Evolutionary conservation across 2,329 filamentous ascomycete genomes (phyloP).

Genomic region (Xylaria arbuscula): DNA sequence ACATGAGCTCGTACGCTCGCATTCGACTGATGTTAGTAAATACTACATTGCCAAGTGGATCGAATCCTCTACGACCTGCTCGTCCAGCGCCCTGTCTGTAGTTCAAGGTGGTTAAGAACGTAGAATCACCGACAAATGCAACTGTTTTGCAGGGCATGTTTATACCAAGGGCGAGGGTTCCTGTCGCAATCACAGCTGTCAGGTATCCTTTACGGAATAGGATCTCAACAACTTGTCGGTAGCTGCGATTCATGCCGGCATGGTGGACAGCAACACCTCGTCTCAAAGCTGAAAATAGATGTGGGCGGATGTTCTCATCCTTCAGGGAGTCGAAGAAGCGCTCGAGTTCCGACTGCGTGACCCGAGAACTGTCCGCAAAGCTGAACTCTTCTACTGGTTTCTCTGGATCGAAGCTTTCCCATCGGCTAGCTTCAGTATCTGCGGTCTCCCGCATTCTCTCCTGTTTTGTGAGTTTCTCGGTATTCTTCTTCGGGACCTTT

Average conservation of each 20-base stretch:
- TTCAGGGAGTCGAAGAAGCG: constrained; percentile 63
- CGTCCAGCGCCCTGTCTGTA: constrained; percentile 82
- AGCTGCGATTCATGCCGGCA: constrained; percentile 81
- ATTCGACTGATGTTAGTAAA: constrained; percentile 73
- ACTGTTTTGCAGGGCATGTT: constrained; percentile 89
- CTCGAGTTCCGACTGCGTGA: constrained; percentile 68
- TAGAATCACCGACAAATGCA: constrained; percentile 78
- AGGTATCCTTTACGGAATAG: constrained; percentile 79
- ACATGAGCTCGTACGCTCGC: constrained; percentile 76
- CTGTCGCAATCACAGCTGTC: constrained; percentile 77
- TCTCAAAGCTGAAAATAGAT: constrained; percentile 69
- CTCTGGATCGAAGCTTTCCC: constrained; percentile 71
- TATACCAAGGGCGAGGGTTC: constrained; percentile 80
- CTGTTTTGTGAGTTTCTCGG: constrained; percentile 53
- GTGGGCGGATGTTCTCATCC: constrained; percentile 60
- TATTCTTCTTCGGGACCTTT: constrained; percentile 53
- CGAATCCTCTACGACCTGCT: constrained; percentile 83
- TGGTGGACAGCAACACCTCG: constrained; percentile 83
- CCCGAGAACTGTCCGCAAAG: constrained; percentile 36
- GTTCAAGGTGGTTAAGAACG: constrained; percentile 79
- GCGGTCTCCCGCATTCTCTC: constrained; percentile 65
- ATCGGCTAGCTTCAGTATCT: constrained; percentile 64
- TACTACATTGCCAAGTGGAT: constrained; percentile 82
- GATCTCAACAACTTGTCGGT: constrained; percentile 79
- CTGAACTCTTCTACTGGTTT: constrained; percentile 33